Evolutionary conservation across 169 alveolate species (phyloP).

Genomic region (Plasmodium vivax): DNA sequence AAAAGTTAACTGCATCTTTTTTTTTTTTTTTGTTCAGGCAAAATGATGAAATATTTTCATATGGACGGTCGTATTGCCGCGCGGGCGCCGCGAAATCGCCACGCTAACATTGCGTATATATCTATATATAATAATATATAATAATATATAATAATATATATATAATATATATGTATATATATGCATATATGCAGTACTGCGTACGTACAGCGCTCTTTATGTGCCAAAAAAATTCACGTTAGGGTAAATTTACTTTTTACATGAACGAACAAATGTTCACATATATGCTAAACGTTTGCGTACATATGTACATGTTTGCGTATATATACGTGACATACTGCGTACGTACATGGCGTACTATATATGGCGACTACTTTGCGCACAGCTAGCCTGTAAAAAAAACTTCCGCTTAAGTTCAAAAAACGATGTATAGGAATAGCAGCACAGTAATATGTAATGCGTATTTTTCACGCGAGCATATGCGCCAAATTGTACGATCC

Average conservation of each 20-base stretch:
- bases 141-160: no score
- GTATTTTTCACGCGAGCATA: not conserved
- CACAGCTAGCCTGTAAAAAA: not conserved
- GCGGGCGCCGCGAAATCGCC: not conserved
- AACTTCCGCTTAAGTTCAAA: not conserved
- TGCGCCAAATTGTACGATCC: not conserved
- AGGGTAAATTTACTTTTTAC: not conserved
- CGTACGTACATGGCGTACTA: not conserved
- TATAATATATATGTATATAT: no score
- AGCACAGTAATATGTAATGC: not conserved
- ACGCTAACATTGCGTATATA: not conserved
- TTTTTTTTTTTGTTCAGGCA: slow-evolving; percentile 1
- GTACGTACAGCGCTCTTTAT: not conserved
- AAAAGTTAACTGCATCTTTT: not conserved
- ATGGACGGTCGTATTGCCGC: not conserved
- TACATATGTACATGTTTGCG: not conserved
- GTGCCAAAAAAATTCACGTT: not conserved
- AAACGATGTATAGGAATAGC: not conserved
- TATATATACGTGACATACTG: not conserved
- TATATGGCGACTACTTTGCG: not conserved
- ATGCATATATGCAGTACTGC: not conserved
- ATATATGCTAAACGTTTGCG: no score
- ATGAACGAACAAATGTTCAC: not conserved
- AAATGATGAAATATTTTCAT: not conserved
- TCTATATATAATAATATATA: not conserved